phyloP scores from a whole-genome alignment of 2,329 filamentous ascomycete species.

The Catunica adiposa region DNA sequence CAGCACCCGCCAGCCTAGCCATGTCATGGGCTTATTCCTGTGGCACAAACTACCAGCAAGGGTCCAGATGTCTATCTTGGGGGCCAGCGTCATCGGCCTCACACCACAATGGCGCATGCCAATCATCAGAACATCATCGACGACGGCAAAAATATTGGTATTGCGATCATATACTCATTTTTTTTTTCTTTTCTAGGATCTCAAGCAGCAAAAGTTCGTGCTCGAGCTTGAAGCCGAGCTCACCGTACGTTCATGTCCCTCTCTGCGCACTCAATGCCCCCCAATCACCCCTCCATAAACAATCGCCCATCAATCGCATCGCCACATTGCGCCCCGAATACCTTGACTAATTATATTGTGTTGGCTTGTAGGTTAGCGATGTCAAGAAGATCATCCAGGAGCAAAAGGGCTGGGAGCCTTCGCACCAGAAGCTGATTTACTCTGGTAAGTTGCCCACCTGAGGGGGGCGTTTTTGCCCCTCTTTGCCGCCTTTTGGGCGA shows the following conservation, averaged over 20 bases:
- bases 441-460: constrained; percentile 47
- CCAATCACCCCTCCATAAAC: background rate
- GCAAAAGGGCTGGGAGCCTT: constrained; percentile 88
- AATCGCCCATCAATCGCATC: background rate
- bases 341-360: constrained; percentile 2
- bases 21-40: too few relatives aligned
- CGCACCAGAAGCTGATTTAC: constrained; percentile 91
- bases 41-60: background rate
- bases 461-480: background rate
- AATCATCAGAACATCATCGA: background rate
- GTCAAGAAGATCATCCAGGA: constrained; percentile 85
- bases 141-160: background rate
- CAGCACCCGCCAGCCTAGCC: background rate
- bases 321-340: background rate
- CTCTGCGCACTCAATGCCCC: too few relatives aligned
- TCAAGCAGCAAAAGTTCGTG: constrained; percentile 97
- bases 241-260: constrained; percentile 48
- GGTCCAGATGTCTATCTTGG: background rate
- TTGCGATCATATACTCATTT: background rate
- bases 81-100: background rate
- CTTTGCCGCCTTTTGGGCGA: too few relatives aligned
- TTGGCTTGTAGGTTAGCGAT: constrained; percentile 50
- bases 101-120: background rate
- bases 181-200: constrained; percentile 43
- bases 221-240: constrained; percentile 89